phyloP scores from a whole-genome alignment of 2,329 filamentous ascomycete species.

The Apiospora sp. region DNA sequence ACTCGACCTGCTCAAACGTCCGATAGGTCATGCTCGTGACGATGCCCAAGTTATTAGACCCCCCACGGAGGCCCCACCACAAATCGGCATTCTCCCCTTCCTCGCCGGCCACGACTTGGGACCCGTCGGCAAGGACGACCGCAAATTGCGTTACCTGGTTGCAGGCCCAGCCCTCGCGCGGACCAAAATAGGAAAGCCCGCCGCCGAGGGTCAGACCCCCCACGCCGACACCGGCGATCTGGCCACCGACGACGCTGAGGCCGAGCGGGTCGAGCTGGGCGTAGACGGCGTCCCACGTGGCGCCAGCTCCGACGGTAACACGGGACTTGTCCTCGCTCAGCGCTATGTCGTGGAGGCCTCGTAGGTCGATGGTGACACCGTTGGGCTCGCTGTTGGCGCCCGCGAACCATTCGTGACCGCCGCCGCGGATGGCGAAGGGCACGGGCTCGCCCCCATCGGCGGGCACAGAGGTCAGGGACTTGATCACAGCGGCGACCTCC shows the following conservation, averaged over 20 bases:
- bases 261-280: not conserved
- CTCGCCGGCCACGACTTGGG: not conserved
- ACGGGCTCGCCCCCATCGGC: not conserved
- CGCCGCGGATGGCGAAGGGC: not conserved
- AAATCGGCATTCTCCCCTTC: not conserved
- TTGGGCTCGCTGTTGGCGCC: not conserved
- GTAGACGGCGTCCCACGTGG: not conserved
- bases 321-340: too few relatives aligned
- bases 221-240: constrained; percentile 30
- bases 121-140: constrained; percentile 45
- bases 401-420: not conserved
- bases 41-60: constrained; percentile 38
- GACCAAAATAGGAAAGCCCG: constrained; percentile 30
- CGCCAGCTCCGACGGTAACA: too few relatives aligned
- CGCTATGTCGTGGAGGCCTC: too few relatives aligned
- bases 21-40: constrained; percentile 37
- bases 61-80: not conserved
- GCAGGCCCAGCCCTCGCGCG: constrained; percentile 44
- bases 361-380: not conserved
- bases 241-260: not conserved
- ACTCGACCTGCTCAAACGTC: constrained; percentile 30
- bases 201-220: constrained; percentile 32
- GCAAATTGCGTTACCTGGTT: constrained; percentile 46
- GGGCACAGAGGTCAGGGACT: not conserved
- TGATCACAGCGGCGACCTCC: not conserved